Evolutionary conservation across 768 basidiomycete species (phyloP).

Genomic region (Favolaschia claudopus): DNA sequence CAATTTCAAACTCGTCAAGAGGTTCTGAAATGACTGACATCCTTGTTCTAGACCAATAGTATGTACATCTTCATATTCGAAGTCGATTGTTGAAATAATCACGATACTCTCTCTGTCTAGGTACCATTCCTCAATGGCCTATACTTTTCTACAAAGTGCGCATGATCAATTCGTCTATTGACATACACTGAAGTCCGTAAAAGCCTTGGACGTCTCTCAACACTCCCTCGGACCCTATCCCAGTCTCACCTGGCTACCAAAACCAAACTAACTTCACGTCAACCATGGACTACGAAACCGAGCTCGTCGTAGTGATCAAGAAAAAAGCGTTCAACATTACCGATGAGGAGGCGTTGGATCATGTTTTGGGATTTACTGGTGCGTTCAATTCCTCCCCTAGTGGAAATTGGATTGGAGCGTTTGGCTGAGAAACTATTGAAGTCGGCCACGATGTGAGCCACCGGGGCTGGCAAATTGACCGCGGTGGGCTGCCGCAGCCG

Average conservation of each 20-base stretch:
- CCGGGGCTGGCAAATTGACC: conserved; percentile 52
- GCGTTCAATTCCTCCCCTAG: background rate
- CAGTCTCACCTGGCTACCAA: conserved; percentile 46
- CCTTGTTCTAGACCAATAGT: conserved; percentile 35
- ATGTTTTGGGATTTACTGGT: conserved; percentile 46
- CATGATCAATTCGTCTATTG: no score
- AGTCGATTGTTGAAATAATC: no score
- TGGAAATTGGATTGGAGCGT: background rate
- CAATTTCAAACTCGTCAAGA: background rate
- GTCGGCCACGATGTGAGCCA: conserved; percentile 53
- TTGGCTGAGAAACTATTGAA: no score
- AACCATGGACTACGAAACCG: conserved; percentile 51
- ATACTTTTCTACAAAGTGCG: conserved; percentile 38
- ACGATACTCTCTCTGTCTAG: no score
- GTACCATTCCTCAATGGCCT: conserved; percentile 44
- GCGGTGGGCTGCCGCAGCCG: conserved; percentile 49
- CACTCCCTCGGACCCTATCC: conserved; percentile 44
- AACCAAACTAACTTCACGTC: conserved; percentile 48
- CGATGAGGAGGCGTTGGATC: conserved; percentile 48
- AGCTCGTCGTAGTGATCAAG: conserved; percentile 51
- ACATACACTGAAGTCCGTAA: conserved; percentile 23
- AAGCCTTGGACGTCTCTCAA: conserved; percentile 46
- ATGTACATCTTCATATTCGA: no score
- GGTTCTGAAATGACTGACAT: background rate
- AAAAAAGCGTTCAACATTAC: conserved; percentile 51